Evolutionary conservation across 495 filamentous ascomycete genomes (phyloP), one percentile per base, ranked within the genome.

Genomic region (Tuber indicum): DNA sequence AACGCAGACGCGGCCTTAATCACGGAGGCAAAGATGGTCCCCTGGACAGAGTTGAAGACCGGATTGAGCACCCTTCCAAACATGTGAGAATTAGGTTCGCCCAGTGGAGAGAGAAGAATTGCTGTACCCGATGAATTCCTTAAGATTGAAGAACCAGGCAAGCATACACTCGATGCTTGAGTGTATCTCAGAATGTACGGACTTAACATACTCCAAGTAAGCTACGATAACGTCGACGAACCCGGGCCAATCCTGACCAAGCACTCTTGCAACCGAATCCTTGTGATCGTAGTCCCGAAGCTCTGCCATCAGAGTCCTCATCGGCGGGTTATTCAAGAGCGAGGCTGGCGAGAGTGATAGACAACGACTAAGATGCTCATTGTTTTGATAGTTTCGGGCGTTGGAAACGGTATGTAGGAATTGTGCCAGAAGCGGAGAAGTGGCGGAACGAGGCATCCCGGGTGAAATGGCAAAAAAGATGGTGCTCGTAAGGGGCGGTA

Each of bases 1-100:
- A 98, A 86, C 41, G 88, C 91, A 86, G 96, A 93, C 6, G 94
- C 92, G 66, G 96, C 86, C 77, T 91, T 91, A 9, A 93, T 90
- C 32, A 98, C 86, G 3, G 91, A 89, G 2, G 98, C 87, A 72
- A 97, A 87, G 78, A 97, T 86, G 47, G 91, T 87, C 26, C 95
- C 95, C 84, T 92, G 89, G 17, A 91, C 91, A 6, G 90, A 89
- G 82, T 96, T 90, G 44, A 90, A 89, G 45, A 97, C 89, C 10
- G 94, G 93, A 36, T 92, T 91, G 44, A 94, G 32, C 10, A 73
- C 75, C 42, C 76, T 80, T 66, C 58, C 58, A 36, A 66, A 36
- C 16, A 17, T 17, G 58, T 66, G 32, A 66, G 58, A 66, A 66
- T 66, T 7, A 36, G 58, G 26, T 1, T 16, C 14, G 26, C 16